These are phyloP conservation scores for Aplosporella prunicola DNA, from an alignment of 2,329 filamentous ascomycete genomes.

Conservation along the genomic window DNA sequence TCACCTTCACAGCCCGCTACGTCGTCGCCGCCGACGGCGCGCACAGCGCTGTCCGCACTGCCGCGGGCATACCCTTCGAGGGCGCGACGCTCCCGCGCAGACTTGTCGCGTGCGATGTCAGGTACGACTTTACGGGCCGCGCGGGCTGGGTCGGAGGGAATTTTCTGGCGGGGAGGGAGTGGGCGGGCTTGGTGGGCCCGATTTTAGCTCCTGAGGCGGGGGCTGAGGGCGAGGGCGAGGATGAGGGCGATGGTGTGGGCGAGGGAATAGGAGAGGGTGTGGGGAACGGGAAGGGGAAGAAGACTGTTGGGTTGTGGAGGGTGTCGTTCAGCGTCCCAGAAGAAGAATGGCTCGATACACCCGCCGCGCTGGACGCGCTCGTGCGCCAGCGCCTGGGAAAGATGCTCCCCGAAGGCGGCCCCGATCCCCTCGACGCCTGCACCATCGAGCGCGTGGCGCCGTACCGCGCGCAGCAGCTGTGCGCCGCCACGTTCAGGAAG, in stretches of 20 bases:
- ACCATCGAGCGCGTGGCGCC: slow-evolving; percentile 27
- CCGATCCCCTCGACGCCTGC: no score
- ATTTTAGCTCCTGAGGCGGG: no score
- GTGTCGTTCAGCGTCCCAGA: slow-evolving; percentile 34
- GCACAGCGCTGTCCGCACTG: slow-evolving; percentile 14
- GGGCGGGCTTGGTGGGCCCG: slow-evolving; percentile 30
- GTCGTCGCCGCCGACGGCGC: slow-evolving; percentile 25
- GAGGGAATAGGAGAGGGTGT: no score
- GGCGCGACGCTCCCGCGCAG: slow-evolving; percentile 28
- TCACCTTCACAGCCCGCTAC: slow-evolving; percentile 18
- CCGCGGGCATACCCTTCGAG: slow-evolving; percentile 16
- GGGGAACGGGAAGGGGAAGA: no score
- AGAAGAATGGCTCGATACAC: no score
- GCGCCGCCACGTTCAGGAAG: slow-evolving; percentile 23
- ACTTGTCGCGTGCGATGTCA: slow-evolving; percentile 31
- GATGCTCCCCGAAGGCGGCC: not conserved
- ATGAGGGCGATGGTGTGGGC: no score
- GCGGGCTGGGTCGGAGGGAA: slow-evolving; percentile 31
- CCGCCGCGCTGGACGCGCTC: slow-evolving; percentile 10
- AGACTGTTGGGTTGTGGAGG: slow-evolving; percentile 28
- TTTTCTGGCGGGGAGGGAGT: slow-evolving; percentile 29
- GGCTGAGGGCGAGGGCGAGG: no score
- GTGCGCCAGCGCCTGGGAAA: not conserved
- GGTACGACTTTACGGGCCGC: slow-evolving; percentile 28
- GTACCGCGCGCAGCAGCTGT: slow-evolving; percentile 34